Conservation (phyloP, 1,284 basidiomycete species). For the Ganoderma multipileum region DNA sequence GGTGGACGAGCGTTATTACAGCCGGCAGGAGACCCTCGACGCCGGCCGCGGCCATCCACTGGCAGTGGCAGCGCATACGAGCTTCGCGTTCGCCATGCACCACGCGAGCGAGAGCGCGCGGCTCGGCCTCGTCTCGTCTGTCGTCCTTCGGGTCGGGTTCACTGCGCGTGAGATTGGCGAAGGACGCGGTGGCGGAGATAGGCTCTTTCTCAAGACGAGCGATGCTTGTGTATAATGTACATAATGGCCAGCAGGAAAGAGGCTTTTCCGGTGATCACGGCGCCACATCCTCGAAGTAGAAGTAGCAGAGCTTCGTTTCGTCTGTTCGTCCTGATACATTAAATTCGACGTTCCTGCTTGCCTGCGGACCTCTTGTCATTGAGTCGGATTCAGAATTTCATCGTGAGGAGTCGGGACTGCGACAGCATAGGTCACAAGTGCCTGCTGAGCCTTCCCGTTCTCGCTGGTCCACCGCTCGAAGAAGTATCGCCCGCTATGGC, state of each 20-base stretch:
- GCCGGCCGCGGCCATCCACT: slow-evolving; percentile 8
- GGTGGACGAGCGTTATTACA: slow-evolving; percentile 15
- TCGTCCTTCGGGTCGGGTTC: slow-evolving; percentile 13
- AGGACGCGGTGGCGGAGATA: no score
- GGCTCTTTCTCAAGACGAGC: no score
- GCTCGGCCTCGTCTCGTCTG: slow-evolving; percentile 19
- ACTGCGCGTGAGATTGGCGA: slow-evolving; percentile 16
- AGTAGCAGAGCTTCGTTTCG: slow-evolving; percentile 15
- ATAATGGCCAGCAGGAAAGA: not conserved
- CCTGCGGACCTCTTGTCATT: not conserved
- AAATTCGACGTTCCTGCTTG: not conserved
- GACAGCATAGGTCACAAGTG: not conserved
- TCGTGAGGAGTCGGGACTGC: no score
- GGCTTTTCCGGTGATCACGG: slow-evolving; percentile 11
- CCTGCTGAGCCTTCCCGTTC: slow-evolving; percentile 8
- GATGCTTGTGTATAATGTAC: not conserved
- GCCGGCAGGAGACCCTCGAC: slow-evolving; percentile 8
- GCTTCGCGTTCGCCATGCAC: slow-evolving; percentile 11
- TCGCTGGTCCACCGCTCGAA: slow-evolving; percentile 5
- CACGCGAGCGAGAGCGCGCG: slow-evolving; percentile 24
- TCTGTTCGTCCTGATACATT: not conserved
- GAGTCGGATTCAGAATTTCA: no score
- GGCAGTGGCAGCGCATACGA: slow-evolving; percentile 3
- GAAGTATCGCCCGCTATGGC: slow-evolving; percentile 17
- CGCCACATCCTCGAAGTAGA: slow-evolving; percentile 21